Evolutionary conservation across 2,329 filamentous ascomycete genomes (phyloP).

Genomic region (Neonectria faginata): DNA sequence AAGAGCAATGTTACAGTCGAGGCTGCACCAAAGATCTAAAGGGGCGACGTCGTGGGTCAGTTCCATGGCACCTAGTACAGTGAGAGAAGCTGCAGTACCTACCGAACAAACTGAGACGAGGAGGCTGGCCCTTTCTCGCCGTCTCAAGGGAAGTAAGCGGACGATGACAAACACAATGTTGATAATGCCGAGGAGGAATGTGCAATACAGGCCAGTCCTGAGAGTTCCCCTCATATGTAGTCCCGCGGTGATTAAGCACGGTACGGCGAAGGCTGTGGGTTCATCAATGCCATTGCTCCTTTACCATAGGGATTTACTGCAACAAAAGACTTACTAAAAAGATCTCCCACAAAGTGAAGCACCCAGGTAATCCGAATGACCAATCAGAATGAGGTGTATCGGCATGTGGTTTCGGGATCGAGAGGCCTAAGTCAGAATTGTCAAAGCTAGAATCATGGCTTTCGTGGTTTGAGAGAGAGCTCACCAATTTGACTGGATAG

Average conservation of each 20-base stretch:
- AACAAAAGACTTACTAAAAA: neutral
- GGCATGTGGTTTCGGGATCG: neutral
- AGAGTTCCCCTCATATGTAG: neutral
- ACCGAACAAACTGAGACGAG: neutral
- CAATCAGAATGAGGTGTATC: neutral
- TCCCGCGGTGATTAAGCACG: neutral
- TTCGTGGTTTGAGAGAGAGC: neutral
- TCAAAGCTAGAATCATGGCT: neutral
- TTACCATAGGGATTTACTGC: neutral
- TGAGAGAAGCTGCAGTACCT: neutral
- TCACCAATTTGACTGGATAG: neutral
- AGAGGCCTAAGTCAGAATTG: neutral
- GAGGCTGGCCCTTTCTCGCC: neutral
- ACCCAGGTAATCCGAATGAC: neutral
- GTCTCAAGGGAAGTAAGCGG: neutral
- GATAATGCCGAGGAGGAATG: neutral
- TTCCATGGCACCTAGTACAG: neutral
- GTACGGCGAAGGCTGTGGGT: neutral
- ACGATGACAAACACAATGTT: neutral
- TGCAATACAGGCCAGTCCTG: neutral
- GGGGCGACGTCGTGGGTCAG: neutral
- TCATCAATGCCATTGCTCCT: neutral
- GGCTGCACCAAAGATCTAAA: slow-evolving; percentile 27
- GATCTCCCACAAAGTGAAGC: neutral
- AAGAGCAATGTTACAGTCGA: slow-evolving; percentile 34